Percentiles rank a stretch among this genome's conserved stretches.
These are phyloP conservation scores for Antarctomyces pellizariae DNA, from an alignment of 495 filamentous ascomycete genomes.

Conservation along the genomic window DNA sequence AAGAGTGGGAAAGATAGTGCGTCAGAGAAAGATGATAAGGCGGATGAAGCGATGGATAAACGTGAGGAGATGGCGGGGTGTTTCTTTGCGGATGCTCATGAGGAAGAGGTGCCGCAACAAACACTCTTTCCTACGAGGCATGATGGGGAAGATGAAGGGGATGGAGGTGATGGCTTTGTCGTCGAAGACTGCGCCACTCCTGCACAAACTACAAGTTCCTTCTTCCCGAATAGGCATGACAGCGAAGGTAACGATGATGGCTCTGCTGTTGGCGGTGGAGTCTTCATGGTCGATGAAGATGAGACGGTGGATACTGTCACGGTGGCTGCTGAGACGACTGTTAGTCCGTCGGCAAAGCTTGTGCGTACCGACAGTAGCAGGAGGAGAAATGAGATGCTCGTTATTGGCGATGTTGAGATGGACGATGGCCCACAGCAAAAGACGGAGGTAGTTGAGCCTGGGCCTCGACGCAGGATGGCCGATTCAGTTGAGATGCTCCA, in stretches of 20 bases:
- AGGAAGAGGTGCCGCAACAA: constrained; percentile 9
- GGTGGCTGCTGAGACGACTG: no score
- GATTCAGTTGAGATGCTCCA: no score
- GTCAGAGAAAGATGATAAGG: constrained; percentile 5
- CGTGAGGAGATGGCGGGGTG: constrained; percentile 28
- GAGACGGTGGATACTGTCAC: no score
- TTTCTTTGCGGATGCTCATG: constrained; percentile 26
- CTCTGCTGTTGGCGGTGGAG: constrained; percentile 8
- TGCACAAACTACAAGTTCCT: no score
- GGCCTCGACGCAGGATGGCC: no score
- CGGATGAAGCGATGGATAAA: constrained; percentile 10
- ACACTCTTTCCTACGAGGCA: constrained; percentile 10
- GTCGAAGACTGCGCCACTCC: no score
- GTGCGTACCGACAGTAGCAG: no score
- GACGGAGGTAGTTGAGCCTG: no score
- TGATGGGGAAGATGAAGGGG: constrained; percentile 12
- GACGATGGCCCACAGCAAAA: no score
- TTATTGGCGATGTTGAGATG: no score
- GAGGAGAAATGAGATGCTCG: no score
- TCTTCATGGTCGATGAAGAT: constrained; percentile 9
- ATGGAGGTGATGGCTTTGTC: constrained; percentile 10
- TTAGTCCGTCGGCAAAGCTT: no score
- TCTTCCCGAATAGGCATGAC: constrained; percentile 10
- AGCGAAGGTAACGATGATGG: constrained; percentile 12
- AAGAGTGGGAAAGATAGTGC: constrained; percentile 12